Conservation (phyloP, 257 asterid species). For the Fraxinus quadrangulata region DNA sequence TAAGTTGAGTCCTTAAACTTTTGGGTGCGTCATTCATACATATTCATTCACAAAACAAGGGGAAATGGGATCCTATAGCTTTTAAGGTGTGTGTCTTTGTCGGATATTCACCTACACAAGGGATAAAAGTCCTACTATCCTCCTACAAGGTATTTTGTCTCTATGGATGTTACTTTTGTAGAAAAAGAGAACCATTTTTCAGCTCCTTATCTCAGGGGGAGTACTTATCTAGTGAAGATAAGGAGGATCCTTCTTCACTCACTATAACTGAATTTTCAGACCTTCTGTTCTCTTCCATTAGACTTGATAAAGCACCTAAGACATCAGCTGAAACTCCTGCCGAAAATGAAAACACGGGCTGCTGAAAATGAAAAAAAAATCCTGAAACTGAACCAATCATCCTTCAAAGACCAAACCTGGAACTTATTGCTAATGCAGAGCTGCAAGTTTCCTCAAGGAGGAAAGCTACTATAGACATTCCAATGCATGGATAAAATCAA, state of each 20-base stretch:
- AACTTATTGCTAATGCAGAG: neutral
- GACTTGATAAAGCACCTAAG: too few relatives aligned
- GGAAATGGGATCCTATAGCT: too few relatives aligned
- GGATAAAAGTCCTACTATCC: neutral
- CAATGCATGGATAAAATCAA: too few relatives aligned
- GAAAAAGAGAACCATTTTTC: neutral
- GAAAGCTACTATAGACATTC: neutral
- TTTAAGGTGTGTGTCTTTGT: neutral
- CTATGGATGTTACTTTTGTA: neutral
- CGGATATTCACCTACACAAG: neutral
- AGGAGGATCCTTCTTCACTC: neutral
- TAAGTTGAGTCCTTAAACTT: too few relatives aligned
- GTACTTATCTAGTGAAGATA: neutral
- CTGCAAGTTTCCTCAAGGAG: neutral
- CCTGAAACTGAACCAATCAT: neutral
- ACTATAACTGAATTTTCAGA: neutral
- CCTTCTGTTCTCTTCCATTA: too few relatives aligned
- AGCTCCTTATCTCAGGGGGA: neutral
- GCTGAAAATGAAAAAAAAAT: too few relatives aligned
- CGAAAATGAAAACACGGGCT: too few relatives aligned
- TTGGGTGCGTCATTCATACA: too few relatives aligned
- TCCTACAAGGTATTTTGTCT: neutral
- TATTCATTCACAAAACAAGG: too few relatives aligned
- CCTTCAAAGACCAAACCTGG: neutral
- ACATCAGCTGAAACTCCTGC: too few relatives aligned